phyloP scores from a whole-genome alignment of 495 filamentous ascomycete species.

The Opeltia flavorubescens region DNA sequence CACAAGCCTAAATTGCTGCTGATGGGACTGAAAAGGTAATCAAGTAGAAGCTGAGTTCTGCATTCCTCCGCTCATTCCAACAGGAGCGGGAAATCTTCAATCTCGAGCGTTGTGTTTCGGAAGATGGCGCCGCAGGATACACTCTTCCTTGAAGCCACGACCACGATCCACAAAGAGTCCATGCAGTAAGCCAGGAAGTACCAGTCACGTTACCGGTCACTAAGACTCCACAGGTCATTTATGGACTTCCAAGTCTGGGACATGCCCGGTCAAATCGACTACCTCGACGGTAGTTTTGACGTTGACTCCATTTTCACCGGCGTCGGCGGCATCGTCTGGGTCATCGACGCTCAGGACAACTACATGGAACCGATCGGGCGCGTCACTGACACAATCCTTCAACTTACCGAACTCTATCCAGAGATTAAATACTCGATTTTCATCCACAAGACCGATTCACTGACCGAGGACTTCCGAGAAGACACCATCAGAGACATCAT shows the following conservation, averaged over 20 bases:
- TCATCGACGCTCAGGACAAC: constrained; percentile 95
- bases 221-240: constrained; percentile 51
- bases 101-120: constrained; percentile 93
- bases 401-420: constrained; percentile 73
- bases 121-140: constrained; percentile 94
- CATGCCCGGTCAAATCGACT: constrained; percentile 85
- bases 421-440: constrained; percentile 94
- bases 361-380: constrained; percentile 78
- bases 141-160: constrained; percentile 85
- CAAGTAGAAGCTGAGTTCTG: neutral
- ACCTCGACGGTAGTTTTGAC: constrained; percentile 73
- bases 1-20: constrained; percentile 75
- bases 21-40: constrained; percentile 90
- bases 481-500: constrained; percentile 91
- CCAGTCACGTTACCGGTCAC: neutral
- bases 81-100: constrained; percentile 95
- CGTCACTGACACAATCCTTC: constrained; percentile 75
- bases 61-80: neutral
- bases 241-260: constrained; percentile 99
- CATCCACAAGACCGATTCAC: constrained; percentile 93
- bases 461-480: constrained; percentile 85
- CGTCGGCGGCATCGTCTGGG: constrained; percentile 91
- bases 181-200: constrained; percentile 54
- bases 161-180: constrained; percentile 78
- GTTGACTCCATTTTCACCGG: constrained; percentile 85